Conservation (phyloP, 2,329 filamentous ascomycete species). For the Ophiostoma pallidulum region DNA sequence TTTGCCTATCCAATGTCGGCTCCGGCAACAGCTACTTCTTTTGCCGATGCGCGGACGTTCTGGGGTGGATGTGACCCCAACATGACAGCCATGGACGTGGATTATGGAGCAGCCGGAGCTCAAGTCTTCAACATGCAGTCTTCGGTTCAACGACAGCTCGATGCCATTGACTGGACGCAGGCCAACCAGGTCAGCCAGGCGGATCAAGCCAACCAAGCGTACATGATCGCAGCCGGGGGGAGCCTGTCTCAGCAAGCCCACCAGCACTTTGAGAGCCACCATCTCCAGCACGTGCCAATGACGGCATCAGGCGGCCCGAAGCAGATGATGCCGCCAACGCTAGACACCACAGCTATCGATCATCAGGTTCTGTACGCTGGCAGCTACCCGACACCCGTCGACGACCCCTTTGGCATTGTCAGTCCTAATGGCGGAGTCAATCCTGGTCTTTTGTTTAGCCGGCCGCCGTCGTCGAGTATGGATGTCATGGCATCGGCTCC, state of each 20-base stretch:
- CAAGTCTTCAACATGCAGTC: constrained; percentile 35
- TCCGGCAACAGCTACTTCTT: constrained; percentile 38
- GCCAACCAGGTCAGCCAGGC: constrained; percentile 35
- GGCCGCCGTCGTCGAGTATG: constrained; percentile 39
- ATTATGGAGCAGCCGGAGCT: constrained; percentile 39
- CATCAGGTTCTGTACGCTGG: constrained; percentile 30
- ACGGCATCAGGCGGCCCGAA: constrained; percentile 41
- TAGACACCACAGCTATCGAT: constrained; percentile 30
- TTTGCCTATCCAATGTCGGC: constrained; percentile 54
- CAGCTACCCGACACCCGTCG: constrained; percentile 35
- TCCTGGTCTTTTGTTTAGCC: constrained; percentile 49
- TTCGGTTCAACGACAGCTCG: constrained; percentile 38
- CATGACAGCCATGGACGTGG: constrained; percentile 50
- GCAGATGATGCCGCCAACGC: constrained; percentile 28
- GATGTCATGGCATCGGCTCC: constrained; percentile 23
- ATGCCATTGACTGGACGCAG: constrained; percentile 48
- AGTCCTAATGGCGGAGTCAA: constrained; percentile 43
- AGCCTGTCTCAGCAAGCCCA: constrained; percentile 24
- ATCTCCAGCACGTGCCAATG: constrained; percentile 18
- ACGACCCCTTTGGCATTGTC: constrained; percentile 43
- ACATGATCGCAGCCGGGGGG: constrained; percentile 35
- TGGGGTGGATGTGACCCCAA: constrained; percentile 39
- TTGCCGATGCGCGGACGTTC: constrained; percentile 35
- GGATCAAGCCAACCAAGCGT: constrained; percentile 26
- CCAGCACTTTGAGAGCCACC: constrained; percentile 12